phyloP scores from a whole-genome alignment of 768 basidiomycete genomes.

The Termitomyces sp. region DNA sequence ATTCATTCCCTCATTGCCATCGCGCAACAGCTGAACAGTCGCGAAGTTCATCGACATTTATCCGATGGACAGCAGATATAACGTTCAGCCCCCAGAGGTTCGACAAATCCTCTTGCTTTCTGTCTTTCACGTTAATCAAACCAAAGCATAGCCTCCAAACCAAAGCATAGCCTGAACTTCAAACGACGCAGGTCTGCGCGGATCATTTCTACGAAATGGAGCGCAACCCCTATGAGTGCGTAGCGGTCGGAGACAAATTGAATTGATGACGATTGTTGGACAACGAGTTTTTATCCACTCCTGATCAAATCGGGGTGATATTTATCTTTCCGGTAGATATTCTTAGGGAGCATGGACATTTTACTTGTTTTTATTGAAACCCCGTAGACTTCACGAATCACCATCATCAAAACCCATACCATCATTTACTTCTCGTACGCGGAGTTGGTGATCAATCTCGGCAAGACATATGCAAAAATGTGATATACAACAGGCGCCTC shows the following conservation, averaged over 20 bases:
- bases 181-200: neutral
- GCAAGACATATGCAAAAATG: slow-evolving; percentile 3
- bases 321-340: neutral
- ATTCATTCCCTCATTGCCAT: slow-evolving; percentile 11
- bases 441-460: neutral
- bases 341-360: neutral
- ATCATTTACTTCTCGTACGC: neutral
- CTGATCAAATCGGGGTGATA: neutral
- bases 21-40: slow-evolving; percentile 9
- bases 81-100: neutral
- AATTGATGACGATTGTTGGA: neutral
- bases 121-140: neutral
- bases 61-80: neutral
- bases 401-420: neutral
- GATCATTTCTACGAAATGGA: neutral
- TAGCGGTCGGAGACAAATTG: neutral
- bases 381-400: neutral
- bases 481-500: neutral
- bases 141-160: neutral
- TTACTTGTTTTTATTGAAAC: neutral
- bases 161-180: neutral
- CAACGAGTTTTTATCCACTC: neutral
- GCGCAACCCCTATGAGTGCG: neutral
- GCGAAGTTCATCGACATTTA: neutral
- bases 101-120: neutral